Evolutionary conservation across 768 basidiomycete species (phyloP).

Genomic region (Naematelia aurantialba): DNA sequence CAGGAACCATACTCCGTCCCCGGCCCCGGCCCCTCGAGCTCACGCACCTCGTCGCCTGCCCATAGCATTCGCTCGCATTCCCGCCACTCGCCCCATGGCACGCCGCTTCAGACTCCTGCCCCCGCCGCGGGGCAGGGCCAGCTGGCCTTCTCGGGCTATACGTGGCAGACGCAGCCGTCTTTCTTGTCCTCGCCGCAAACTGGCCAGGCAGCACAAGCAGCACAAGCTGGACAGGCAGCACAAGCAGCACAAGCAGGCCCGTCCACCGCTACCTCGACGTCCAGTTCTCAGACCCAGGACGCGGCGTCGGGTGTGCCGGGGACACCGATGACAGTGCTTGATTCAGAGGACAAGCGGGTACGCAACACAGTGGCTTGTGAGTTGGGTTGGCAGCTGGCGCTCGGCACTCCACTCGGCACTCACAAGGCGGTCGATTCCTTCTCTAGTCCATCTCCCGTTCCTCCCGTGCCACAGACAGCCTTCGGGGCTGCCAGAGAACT

Average conservation of each 20-base stretch:
- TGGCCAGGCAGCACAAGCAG: too few species aligned
- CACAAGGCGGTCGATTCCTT: too few species aligned
- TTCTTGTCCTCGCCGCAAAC: too few species aligned
- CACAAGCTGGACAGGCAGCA: too few species aligned
- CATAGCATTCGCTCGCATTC: background rate
- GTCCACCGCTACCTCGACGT: background rate
- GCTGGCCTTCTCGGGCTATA: too few species aligned
- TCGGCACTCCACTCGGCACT: background rate
- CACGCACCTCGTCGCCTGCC: background rate
- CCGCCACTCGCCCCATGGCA: background rate
- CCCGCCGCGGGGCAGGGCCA: too few species aligned
- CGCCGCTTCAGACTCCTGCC: background rate
- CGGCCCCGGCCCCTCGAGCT: background rate
- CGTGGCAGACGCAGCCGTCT: too few species aligned
- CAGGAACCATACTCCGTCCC: too few species aligned
- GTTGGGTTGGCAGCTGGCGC: too few species aligned
- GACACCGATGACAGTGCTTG: constrained; percentile 3
- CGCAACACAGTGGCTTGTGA: constrained; percentile 30
- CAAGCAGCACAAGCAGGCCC: too few species aligned
- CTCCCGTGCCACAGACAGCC: too few species aligned
- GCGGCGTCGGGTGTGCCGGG: background rate
- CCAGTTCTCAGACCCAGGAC: background rate
- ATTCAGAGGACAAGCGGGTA: constrained; percentile 24
- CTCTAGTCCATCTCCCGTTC: background rate
- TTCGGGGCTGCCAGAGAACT: too few species aligned